Percentiles rank a stretch among this genome's conserved stretches.
Evolutionary conservation across 208 protist genomes (phyloP).

Genomic region (Leishmania mexicana): DNA sequence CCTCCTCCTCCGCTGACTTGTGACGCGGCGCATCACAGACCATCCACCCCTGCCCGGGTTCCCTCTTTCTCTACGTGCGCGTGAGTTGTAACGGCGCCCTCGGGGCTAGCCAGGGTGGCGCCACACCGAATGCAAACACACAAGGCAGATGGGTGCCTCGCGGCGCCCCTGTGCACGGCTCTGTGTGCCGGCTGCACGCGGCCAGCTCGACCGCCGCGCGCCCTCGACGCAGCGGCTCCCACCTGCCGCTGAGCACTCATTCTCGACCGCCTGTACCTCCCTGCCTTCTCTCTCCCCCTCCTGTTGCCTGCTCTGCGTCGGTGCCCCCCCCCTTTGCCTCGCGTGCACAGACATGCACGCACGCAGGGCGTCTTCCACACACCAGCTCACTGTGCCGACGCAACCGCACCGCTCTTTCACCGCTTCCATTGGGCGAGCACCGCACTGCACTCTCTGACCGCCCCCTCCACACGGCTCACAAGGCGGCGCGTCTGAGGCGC

Average conservation of each 20-base stretch:
- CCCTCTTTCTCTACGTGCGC: not conserved
- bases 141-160: not conserved
- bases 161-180: not conserved
- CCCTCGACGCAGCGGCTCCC: not conserved
- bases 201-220: not conserved
- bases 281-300: not conserved
- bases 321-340: not conserved
- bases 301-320: not conserved
- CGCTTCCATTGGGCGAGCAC: not conserved
- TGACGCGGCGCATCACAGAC: not conserved
- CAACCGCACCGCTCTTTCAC: not conserved
- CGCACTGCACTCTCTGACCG: not conserved
- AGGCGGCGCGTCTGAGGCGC: not conserved
- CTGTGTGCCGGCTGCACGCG: not conserved
- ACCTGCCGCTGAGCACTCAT: not conserved
- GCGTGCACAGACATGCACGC: not conserved
- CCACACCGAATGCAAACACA: not conserved
- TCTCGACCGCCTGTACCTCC: not conserved
- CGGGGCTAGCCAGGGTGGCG: not conserved
- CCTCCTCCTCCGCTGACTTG: not conserved
- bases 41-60: not conserved
- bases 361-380: not conserved
- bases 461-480: slow-evolving; percentile 8
- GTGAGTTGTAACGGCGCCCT: not conserved
- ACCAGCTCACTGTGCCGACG: not conserved